phyloP scores from a whole-genome alignment of 2,329 filamentous ascomycete species.

The Botryotinia narcissicola region DNA sequence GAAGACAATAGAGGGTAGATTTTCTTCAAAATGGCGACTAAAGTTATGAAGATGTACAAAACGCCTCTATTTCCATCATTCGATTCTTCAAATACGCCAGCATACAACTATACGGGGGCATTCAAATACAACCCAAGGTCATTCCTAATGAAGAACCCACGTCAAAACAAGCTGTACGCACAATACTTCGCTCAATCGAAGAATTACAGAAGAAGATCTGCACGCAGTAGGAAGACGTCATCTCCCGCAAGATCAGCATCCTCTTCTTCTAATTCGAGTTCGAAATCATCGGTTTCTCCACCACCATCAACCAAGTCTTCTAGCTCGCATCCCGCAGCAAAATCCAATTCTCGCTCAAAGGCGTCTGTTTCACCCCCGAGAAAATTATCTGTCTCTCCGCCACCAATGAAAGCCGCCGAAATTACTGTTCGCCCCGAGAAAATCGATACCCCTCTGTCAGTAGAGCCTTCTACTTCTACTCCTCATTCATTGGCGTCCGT shows the following conservation, averaged over 20 bases:
- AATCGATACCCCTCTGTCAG: neutral
- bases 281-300: constrained; percentile 7
- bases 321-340: neutral
- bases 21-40: constrained; percentile 15
- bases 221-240: neutral
- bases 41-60: constrained; percentile 9
- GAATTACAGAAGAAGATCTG: neutral
- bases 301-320: neutral
- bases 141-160: neutral
- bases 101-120: neutral
- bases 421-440: neutral
- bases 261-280: neutral
- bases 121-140: constrained; percentile 15
- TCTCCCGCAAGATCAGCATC: constrained; percentile 14
- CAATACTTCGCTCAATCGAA: constrained; percentile 10
- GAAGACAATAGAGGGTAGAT: neutral
- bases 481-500: neutral
- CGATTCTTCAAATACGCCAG: neutral
- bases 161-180: constrained; percentile 1
- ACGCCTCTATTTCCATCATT: neutral
- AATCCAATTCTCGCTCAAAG: neutral
- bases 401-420: neutral
- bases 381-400: neutral
- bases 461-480: neutral
- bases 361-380: neutral